Evolutionary conservation across 1,139 yeast genomes (phyloP), one percentile per base, ranked within the genome.

Genomic region (Spathaspora sp.): DNA sequence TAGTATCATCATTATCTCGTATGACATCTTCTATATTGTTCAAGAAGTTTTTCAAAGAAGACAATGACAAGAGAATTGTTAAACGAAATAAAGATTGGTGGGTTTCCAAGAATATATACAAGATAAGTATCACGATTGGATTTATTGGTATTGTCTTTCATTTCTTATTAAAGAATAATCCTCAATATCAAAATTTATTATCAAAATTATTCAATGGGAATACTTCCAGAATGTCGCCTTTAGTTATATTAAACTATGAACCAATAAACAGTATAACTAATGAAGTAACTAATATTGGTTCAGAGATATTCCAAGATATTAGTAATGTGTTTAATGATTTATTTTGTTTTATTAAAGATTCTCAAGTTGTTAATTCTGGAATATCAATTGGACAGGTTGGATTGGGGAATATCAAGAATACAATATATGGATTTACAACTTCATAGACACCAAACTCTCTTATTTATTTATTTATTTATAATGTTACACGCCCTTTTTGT

Each of bases 81-180:
- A 45, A 41, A 24, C 42, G 53, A 43, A 31, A 18, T 3, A 31
- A 31, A 7, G 49, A 44, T 16, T 45, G 49, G 44, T 38, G 44
- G 9, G 47, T 56, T 24, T 37, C 43, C 16, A 53, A 45, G 18
- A 61, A 61, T 31, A 42, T 72, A n/a, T 65, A 66, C 49, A 67
- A 60, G 45, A 51, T 72, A 33, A 70, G 76, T 44, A 55, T 72
- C 41, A 68, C 77, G 1, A 66, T 74, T 38, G 80, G 80, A 0
- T 60, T 73, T 44, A 57, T 73, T 38, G 78, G 79, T 1, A 60
- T 74, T 42, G 42, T 74, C 49, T 43, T 72, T 13, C 80, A 74
- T 52, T 65, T 67, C 42, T 48, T 74, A 16, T 39, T 72, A 9
- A 61, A 62, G 45, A 57, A 59, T 46, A 55, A 59, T 42, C 43